Evolutionary conservation across 2,329 filamentous ascomycete species (phyloP).

Genomic region (Aspergillus sp.): DNA sequence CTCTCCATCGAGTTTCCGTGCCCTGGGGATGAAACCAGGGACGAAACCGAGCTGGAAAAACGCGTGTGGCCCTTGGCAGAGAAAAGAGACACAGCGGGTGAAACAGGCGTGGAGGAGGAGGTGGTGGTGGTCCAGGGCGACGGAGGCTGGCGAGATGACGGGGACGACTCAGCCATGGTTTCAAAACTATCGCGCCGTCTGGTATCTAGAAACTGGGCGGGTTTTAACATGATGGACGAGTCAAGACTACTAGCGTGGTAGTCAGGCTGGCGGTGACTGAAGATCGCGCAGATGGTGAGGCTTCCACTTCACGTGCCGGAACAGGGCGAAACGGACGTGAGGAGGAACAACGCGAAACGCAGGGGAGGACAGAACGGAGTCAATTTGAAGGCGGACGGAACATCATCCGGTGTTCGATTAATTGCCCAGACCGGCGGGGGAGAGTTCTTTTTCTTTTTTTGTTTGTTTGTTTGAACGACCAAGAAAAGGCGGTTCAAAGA

Average conservation of each 20-base stretch:
- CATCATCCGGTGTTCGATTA: constrained; percentile 16
- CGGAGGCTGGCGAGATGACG: constrained; percentile 25
- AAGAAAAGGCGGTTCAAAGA: neutral
- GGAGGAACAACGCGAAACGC: constrained; percentile 16
- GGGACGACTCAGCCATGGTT: constrained; percentile 23
- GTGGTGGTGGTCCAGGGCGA: constrained; percentile 38
- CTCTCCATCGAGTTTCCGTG: constrained; percentile 53
- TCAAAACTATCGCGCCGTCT: constrained; percentile 34
- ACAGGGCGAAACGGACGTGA: constrained; percentile 15
- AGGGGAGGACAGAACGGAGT: constrained; percentile 9
- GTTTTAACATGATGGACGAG: constrained; percentile 35
- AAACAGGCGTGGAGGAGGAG: constrained; percentile 43
- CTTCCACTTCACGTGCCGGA: constrained; percentile 24
- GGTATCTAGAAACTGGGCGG: constrained; percentile 38
- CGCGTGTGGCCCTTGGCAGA: constrained; percentile 42
- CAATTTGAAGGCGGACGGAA: constrained; percentile 14
- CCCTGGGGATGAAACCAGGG: constrained; percentile 64
- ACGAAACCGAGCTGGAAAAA: constrained; percentile 71
- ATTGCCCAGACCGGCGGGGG: constrained; percentile 1
- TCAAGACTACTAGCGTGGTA: neutral
- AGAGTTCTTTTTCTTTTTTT: neutral
- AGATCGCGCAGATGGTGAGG: constrained; percentile 11
- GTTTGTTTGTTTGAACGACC: neutral
- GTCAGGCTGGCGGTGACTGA: constrained; percentile 3
- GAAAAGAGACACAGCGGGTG: constrained; percentile 44